Evolutionary conservation across 148 eudicot genomes (phyloP).

Genomic region (Amaranthus palmeri): DNA sequence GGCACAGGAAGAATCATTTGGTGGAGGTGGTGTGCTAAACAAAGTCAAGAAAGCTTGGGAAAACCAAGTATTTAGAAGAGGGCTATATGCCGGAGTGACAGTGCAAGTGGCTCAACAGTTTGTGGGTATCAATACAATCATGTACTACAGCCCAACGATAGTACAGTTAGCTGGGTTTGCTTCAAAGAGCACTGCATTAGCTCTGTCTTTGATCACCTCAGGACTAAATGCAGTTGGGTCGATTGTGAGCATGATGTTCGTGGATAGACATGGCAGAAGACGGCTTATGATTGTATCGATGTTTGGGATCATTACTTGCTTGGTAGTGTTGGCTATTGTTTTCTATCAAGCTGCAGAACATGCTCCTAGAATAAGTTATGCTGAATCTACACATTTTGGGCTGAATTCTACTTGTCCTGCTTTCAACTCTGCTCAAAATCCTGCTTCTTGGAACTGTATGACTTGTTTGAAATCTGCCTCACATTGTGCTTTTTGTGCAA

Average conservation of each 20-base stretch:
- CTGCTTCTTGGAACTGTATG: conserved; percentile 68
- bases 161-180: conserved; percentile 87
- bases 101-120: conserved; percentile 89
- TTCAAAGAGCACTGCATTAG: conserved; percentile 72
- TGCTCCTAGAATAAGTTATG: conserved; percentile 42
- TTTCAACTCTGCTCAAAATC: conserved; percentile 30
- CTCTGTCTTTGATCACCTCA: conserved; percentile 77
- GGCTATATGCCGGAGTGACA: conserved; percentile 74
- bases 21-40: conserved; percentile 31
- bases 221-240: conserved; percentile 76
- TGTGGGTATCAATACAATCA: conserved; percentile 77
- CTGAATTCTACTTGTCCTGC: conserved; percentile 54
- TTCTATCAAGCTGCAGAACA: conserved; percentile 52
- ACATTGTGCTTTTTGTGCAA: conserved; percentile 63
- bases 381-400: conserved; percentile 57
- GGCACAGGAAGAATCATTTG: conserved; percentile 43
- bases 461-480: conserved; percentile 58
- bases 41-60: conserved; percentile 53
- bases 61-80: conserved; percentile 58
- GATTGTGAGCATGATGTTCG: conserved; percentile 67
- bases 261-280: conserved; percentile 81
- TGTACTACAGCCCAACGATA: conserved; percentile 88
- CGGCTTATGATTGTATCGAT: conserved; percentile 68
- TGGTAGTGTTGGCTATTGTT: conserved; percentile 44
- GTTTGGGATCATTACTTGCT: conserved; percentile 65